Conservation (phyloP, 495 filamentous ascomycete genomes). For the Hypoxylon lienhwacheense region DNA sequence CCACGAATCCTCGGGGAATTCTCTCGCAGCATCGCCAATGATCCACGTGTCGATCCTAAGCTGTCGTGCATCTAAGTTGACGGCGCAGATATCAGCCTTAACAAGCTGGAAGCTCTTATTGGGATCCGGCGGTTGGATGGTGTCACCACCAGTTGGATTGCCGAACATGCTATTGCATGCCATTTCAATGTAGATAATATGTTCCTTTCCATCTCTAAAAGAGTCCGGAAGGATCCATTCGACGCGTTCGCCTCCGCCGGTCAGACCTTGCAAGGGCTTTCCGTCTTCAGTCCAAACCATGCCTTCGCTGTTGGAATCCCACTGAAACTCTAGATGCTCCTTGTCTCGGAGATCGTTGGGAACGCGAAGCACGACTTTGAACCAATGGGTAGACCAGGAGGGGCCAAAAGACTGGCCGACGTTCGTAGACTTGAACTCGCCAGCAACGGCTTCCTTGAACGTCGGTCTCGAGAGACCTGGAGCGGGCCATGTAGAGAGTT, state of each 20-base stretch:
- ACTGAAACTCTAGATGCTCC: conserved; percentile 85
- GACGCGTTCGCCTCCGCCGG: conserved; percentile 83
- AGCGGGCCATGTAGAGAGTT: conserved; percentile 83
- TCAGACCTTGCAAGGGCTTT: conserved; percentile 86
- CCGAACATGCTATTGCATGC: conserved; percentile 99
- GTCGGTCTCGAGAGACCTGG: conserved; percentile 77
- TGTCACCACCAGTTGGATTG: conserved; percentile 81
- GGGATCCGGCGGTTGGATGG: conserved; percentile 83
- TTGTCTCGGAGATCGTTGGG: conserved; percentile 70
- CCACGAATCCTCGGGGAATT: conserved; percentile 79
- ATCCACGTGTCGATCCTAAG: conserved; percentile 95
- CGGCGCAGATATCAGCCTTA: conserved; percentile 83
- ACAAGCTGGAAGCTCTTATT: conserved; percentile 75
- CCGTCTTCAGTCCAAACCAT: conserved; percentile 88
- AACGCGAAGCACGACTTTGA: conserved; percentile 76
- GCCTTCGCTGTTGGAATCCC: conserved; percentile 92
- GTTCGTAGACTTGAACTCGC: conserved; percentile 73
- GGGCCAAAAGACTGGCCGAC: conserved; percentile 85
- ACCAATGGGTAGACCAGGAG: conserved; percentile 99
- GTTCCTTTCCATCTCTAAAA: conserved; percentile 81
- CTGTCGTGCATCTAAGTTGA: conserved; percentile 81
- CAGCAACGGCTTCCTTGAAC: conserved; percentile 85
- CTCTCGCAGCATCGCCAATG: conserved; percentile 81
- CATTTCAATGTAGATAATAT: conserved; percentile 94
- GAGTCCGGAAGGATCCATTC: conserved; percentile 87